Base-by-base conservation (phyloP, 345 rosid species). In the Salix viminalis region DNA sequence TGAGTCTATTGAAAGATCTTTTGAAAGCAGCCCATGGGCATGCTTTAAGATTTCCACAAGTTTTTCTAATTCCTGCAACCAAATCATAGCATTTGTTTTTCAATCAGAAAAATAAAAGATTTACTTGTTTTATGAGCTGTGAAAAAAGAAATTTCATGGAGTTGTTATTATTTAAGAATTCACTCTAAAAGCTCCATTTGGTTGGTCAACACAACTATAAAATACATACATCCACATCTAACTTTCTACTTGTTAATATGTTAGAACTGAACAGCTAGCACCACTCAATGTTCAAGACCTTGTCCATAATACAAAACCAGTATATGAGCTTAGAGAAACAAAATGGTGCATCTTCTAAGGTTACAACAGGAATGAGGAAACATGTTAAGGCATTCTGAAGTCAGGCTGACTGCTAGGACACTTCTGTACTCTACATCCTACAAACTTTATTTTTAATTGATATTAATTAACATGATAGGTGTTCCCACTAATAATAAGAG, bases 11-110 rank as follows among this genome's bases (percentile, higher is more conserved):
- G 91, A 79, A 81, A 96, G 85, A 89, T 96, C 91, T 82, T 90
- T 82, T 30, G 97, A 90, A 81, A 96, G 87, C 85, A 96, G 82
- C 72, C 87, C 87, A 79, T 93, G 98, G 1, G 98, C 79, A 80
- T 90, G 92, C 88, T 88, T 91, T 73, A 92, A 79, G 77, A 96
- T 76, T 60, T 91, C 95, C 71, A 96, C 48, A 77, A 96, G 87
- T 84, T 91, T 92, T 77, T 96, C 97, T 84, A 93, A 73, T 84
- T 96, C 99, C 99, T 96, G 92, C 86, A 84, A 79, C 72, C 54
- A 80, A 65, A 73, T 70, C 23, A 78, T 48, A 28, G 58, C 73
- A 56, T 67, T 77, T 28, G 8, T 66, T 67, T 36, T 42, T 18
- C 9, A 3, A 69, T 23, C 54, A 58, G 26, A n/a, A 23, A 2